Base-by-base conservation (phyloP, 2,329 filamentous ascomycete genomes). In the Fusarium aywerte region DNA sequence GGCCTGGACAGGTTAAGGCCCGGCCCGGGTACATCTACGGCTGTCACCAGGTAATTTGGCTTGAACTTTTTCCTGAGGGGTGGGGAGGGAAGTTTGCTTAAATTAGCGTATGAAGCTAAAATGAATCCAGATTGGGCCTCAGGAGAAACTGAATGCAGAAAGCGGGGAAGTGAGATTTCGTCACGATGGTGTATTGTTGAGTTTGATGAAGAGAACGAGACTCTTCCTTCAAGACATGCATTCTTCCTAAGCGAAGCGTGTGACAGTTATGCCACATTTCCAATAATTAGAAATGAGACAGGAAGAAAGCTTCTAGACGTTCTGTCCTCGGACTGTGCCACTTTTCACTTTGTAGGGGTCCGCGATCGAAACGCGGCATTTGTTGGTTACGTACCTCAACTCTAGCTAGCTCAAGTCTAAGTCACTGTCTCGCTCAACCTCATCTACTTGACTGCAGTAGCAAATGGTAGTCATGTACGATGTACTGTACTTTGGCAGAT, bases 231-330 rank as follows among this genome's bases (percentile, higher is more conserved):
- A 16, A 43, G n/a, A 43, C 25, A 43, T 40, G 15, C 38, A 25
- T 12, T 18, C n/a, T 12, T 43, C 3, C 4, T 8, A 21, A 4
- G 16, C 27, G 11, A 27, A 11, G 27, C n/a, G 8, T 44, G 11
- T 27, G 10, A 25, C n/a, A n/a, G n/a, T n/a, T 21, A 7, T 9
- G 33, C 44, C n/a, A 38, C 25, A 20, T 32, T 45, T 42, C 15
- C 5, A 2, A 1, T 7, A 10, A n/a, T 18, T 4, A 12, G 45
- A 12, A 11, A 23, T 2, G 18, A 43, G n/a, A 29, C 40, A 43
- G 35, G 15, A 58, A 29, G 21, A 58, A 39, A 10, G 13, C 51
- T 63, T 63, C 59, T 63, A 64, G 51, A 64, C 23, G 42, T 12
- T 48, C 20, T 36, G 3, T 9, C 36, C n/a, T 11, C 18, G 23